phyloP scores from a whole-genome alignment of 768 basidiomycete species.

The Pholiota microspora region DNA sequence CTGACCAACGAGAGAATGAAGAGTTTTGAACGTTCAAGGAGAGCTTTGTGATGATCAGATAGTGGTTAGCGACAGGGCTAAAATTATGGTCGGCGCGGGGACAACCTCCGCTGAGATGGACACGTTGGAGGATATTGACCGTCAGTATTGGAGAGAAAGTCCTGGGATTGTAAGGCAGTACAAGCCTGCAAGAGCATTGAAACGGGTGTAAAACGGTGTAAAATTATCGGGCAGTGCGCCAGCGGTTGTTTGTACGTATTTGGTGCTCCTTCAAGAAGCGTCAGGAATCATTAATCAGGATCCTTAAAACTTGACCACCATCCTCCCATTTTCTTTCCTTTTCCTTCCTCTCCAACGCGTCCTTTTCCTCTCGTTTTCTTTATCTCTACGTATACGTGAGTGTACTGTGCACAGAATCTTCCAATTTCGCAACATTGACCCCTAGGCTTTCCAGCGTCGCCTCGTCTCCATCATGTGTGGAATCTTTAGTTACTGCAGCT shows the following conservation, averaged over 20 bases:
- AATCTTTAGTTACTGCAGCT: conserved; percentile 96
- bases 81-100: neutral
- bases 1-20: neutral
- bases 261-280: conserved; percentile 20
- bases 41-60: neutral
- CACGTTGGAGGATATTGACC: neutral
- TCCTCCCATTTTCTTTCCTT: conserved; percentile 13
- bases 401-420: neutral
- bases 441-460: conserved; percentile 6
- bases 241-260: conserved; percentile 28
- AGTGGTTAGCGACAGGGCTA: neutral
- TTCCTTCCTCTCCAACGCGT: conserved; percentile 21
- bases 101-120: neutral
- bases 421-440: neutral
- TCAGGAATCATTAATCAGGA: conserved; percentile 17
- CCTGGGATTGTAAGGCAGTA: neutral
- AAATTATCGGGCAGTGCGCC: conserved; percentile 15
- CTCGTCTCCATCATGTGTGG: conserved; percentile 67
- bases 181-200: no score
- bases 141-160: neutral
- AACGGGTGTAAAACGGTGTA: neutral
- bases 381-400: conserved; percentile 16
- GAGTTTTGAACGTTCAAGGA: neutral
- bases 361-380: conserved; percentile 15
- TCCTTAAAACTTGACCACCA: conserved; percentile 17